These are phyloP conservation scores for Russula griseocarnosa DNA, from an alignment of 768 basidiomycete species.

Conservation along the genomic window DNA sequence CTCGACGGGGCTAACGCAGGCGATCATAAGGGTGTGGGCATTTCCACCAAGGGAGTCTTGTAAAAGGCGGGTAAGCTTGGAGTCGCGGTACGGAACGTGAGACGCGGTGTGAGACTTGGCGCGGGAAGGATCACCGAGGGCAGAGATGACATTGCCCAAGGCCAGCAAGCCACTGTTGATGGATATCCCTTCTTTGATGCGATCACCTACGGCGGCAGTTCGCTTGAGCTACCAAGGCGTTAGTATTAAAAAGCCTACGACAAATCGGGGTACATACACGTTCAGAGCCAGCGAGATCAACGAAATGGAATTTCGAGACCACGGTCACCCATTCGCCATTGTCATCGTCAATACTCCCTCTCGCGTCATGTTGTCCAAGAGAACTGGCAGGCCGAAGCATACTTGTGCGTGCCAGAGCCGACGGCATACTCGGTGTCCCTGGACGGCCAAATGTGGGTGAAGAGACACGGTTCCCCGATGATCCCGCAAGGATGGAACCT, in stretches of 20 bases:
- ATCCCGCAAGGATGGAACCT: slow-evolving; percentile 64
- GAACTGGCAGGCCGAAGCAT: slow-evolving; percentile 71
- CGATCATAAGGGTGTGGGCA: slow-evolving; percentile 97
- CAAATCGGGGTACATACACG: slow-evolving; percentile 49
- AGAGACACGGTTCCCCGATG: slow-evolving; percentile 49
- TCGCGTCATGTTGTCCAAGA: slow-evolving; percentile 36
- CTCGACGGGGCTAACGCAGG: slow-evolving; percentile 94
- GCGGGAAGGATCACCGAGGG: slow-evolving; percentile 88
- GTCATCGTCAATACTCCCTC: slow-evolving; percentile 50
- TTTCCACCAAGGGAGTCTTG: slow-evolving; percentile 98
- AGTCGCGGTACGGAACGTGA: slow-evolving; percentile 97
- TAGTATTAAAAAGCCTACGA: slow-evolving; percentile 13
- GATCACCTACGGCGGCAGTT: slow-evolving; percentile 92
- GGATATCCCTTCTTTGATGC: slow-evolving; percentile 97
- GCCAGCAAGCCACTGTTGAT: slow-evolving; percentile 97
- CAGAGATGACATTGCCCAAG: slow-evolving; percentile 97
- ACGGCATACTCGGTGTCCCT: slow-evolving; percentile 71
- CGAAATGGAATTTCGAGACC: slow-evolving; percentile 96
- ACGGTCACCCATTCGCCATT: slow-evolving; percentile 84
- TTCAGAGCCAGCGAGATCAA: slow-evolving; percentile 96
- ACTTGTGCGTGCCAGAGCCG: slow-evolving; percentile 66
- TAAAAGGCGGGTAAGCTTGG: slow-evolving; percentile 91
- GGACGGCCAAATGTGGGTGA: slow-evolving; percentile 79
- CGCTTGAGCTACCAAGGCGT: slow-evolving; percentile 70
- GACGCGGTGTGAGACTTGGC: slow-evolving; percentile 79